Conservation (phyloP, 306 rosid genomes). For the Vigna mungo region DNA sequence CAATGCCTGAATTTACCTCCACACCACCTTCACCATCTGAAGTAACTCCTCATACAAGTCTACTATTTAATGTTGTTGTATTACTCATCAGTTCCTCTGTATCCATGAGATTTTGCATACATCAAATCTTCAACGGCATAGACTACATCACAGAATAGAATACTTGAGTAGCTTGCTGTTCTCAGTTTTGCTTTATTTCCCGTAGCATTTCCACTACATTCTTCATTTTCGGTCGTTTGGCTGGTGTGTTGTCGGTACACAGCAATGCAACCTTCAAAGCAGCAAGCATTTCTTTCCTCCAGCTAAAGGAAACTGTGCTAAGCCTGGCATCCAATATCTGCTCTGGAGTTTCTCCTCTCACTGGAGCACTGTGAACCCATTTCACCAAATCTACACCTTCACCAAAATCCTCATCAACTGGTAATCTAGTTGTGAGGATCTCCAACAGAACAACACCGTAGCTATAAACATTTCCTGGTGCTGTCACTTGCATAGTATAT, state of each 20-base stretch:
- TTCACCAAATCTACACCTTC: slow-evolving; percentile 97
- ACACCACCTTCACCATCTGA: slow-evolving; percentile 29
- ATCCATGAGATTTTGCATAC: slow-evolving; percentile 34
- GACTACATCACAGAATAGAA: slow-evolving; percentile 30
- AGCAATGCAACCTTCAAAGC: slow-evolving; percentile 93
- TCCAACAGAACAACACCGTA: slow-evolving; percentile 92
- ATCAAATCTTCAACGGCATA: slow-evolving; percentile 31
- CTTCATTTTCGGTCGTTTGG: slow-evolving; percentile 97
- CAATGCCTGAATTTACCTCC: slow-evolving; percentile 32
- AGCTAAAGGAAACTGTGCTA: slow-evolving; percentile 91
- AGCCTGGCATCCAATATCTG: slow-evolving; percentile 92
- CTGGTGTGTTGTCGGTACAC: slow-evolving; percentile 92
- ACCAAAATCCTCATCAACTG: slow-evolving; percentile 91
- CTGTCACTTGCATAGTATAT: slow-evolving; percentile 99
- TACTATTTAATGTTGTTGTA: slow-evolving; percentile 38
- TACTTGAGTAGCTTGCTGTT: background rate
- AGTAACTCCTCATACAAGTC: slow-evolving; percentile 39
- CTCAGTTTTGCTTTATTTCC: slow-evolving; percentile 70
- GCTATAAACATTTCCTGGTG: slow-evolving; percentile 97
- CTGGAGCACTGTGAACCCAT: slow-evolving; percentile 94
- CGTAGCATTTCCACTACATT: slow-evolving; percentile 93
- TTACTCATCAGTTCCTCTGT: slow-evolving; percentile 33
- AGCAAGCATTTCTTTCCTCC: slow-evolving; percentile 99
- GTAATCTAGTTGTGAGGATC: slow-evolving; percentile 87
- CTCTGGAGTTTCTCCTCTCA: slow-evolving; percentile 96